Base-by-base conservation (phyloP, 441 rosid genomes). In the Melianthus villosus region DNA sequence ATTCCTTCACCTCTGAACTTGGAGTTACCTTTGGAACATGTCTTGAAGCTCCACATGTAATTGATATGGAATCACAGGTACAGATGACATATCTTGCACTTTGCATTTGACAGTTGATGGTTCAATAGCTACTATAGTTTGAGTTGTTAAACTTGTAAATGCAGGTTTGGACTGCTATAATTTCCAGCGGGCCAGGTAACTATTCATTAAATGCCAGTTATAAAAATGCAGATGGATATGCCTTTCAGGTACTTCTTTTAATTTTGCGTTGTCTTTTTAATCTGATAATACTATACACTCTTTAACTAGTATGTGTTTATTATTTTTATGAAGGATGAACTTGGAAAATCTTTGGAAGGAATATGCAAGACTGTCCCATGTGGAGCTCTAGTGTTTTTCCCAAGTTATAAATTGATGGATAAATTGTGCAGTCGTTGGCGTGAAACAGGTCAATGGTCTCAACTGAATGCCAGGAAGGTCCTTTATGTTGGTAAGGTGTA, bases 31-130 rank as follows among this genome's bases (percentile, higher is more conserved):
- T 89, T 65, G 96, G 94, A 50, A 77, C 85, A 59, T 77, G 57
- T 67, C 53, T 89, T 64, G 96, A 89, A 69, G 98, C 98, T 62
- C 96, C 98, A 38, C 98, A 89, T 65, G 89, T 89, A 46, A 71
- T 89, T 54, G 79, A 89, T 55, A 56, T 62, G 44, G 65, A 82
- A 63, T 62, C 80, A 38, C 98, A 89, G 86, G 98, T 89, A 23
- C 34, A 28, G 37, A 3, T 61, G 42, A 6, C 22, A 36, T 19
- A 38, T 40, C 27, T 40, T 10, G 40, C 9, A 20, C 22, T 22
- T 46, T 20, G 15, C 23, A 32, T 13, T 10, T 13, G 22, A 42
- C 36, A 36, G 44, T 45, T 42, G 16, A 56, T 59, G 44, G 9
- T 47, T 25, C 10, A 19, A 28, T 11, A 22, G 19, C 35, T 40